Base-by-base conservation (phyloP, 371 early-diverging fungal species). In the Mortierella sp. region DNA sequence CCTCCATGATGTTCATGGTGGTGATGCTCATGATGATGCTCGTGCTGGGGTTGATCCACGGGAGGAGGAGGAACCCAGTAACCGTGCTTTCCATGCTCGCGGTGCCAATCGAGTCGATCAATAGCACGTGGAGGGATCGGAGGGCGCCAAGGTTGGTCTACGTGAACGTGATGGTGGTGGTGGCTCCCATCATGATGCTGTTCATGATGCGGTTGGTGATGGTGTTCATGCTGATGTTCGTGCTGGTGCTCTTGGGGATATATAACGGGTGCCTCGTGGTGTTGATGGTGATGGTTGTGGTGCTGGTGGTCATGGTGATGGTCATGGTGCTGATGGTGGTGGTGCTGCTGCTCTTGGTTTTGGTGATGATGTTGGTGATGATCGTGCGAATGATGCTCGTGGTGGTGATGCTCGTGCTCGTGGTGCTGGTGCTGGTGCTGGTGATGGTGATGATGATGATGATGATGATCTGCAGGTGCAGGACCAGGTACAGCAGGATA, bases 91-190 rank as follows among this genome's bases (percentile, higher is more conserved):
- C 72, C 72, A 25, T 77, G 72, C 11, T 66, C 70, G 23, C 70
- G 70, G 2, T 66, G 51, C 48, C 63, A 60, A 61, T 70, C 50
- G 4, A 74, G 71, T 2, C 67, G 71, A 12, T 57, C 44, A 15
- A 81, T 61, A 4, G 83, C 69, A n/a, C 80, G 74, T 7, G 53
- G 26, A 44, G 72, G 52, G 2, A 70, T 30, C 44, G 82, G 66
- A 46, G 84, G 77, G 16, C 61, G 46, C 48, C 48, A 48, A 47
- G 48, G 50, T 18, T 46, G 2, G 12, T 43, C 19, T 15, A 50
- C 7, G 46, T 29, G 26, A 18, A 21, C 37, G 11, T 71, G 69
- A 16, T 73, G 55, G 11, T 60, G 50, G 23, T 68, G 66, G 25
- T 64, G 53, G 1, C 70, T 23, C 3, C 57, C 72, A 25, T 71